Conservation (phyloP, 257 asterid species). For the Capsicum chinense region DNA sequence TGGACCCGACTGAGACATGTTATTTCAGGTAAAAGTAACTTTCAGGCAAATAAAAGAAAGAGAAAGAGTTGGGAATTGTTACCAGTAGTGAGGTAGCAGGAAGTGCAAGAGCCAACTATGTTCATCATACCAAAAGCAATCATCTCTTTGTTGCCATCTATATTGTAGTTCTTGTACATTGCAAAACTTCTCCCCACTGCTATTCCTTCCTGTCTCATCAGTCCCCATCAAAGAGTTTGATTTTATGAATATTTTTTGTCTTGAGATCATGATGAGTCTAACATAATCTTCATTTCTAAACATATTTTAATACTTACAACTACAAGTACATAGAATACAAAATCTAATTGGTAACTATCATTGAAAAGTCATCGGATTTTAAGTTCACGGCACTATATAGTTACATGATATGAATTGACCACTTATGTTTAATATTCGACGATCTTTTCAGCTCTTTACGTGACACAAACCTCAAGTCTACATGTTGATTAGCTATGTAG, state of each 20-base stretch:
- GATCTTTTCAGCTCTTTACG: background rate
- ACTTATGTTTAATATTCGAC: background rate
- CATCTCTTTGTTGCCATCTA: conserved; percentile 99
- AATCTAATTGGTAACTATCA: background rate
- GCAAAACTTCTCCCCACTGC: conserved; percentile 98
- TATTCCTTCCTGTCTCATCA: conserved; percentile 77
- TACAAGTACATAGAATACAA: background rate
- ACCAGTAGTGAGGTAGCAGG: conserved; percentile 95
- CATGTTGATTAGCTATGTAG: background rate
- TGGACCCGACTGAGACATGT: background rate
- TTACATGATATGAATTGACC: background rate
- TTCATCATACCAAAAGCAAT: conserved; percentile 95
- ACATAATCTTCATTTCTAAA: background rate
- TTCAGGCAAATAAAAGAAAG: background rate
- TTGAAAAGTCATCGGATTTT: background rate
- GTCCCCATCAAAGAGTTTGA: too few species aligned
- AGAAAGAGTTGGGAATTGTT: background rate
- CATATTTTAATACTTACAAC: background rate
- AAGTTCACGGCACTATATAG: background rate
- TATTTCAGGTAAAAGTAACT: background rate
- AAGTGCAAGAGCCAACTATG: conserved; percentile 88
- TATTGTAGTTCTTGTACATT: conserved; percentile 85
- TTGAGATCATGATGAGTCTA: too few species aligned
- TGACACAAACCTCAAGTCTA: background rate
- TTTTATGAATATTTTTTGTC: too few species aligned